Evolutionary conservation across 2,329 filamentous ascomycete genomes (phyloP).

Genomic region (Fusarium temperatum): DNA sequence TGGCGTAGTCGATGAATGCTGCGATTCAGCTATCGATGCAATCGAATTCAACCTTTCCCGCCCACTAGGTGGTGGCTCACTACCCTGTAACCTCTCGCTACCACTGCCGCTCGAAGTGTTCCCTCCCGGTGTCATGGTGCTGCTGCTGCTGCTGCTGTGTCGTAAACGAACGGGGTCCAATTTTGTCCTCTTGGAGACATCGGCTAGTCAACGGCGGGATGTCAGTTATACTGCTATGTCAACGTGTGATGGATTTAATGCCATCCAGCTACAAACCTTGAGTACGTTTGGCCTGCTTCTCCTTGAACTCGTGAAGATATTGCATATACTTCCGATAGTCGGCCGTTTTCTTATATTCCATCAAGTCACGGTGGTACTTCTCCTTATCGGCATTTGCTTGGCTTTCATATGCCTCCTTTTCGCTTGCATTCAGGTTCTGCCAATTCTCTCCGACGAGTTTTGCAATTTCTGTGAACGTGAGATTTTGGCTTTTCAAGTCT

Average conservation of each 20-base stretch:
- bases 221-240: conserved; percentile 3
- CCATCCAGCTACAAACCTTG: conserved; percentile 57
- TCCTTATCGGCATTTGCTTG: conserved; percentile 79
- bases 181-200: conserved; percentile 59
- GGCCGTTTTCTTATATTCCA: conserved; percentile 80
- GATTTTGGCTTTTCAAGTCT: conserved; percentile 76
- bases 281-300: conserved; percentile 68
- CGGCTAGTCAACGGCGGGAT: conserved; percentile 37
- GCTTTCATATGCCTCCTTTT: conserved; percentile 77
- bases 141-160: conserved; percentile 52
- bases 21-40: conserved; percentile 57
- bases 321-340: conserved; percentile 74
- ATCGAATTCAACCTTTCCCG: conserved; percentile 60
- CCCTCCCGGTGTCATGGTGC: conserved; percentile 47
- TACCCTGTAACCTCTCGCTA: conserved; percentile 58
- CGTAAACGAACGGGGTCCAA: conserved; percentile 51
- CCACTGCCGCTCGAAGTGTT: conserved; percentile 54
- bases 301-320: conserved; percentile 82
- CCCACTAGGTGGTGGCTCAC: conserved; percentile 57
- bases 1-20: conserved; percentile 52
- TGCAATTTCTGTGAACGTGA: conserved; percentile 85
- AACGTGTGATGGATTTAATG: background rate
- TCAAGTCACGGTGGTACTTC: conserved; percentile 76
- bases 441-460: conserved; percentile 84
- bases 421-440: conserved; percentile 73